Evolutionary conservation across 75 land plant genomes (phyloP).

Genomic region (Chamaecyparis obtusa): DNA sequence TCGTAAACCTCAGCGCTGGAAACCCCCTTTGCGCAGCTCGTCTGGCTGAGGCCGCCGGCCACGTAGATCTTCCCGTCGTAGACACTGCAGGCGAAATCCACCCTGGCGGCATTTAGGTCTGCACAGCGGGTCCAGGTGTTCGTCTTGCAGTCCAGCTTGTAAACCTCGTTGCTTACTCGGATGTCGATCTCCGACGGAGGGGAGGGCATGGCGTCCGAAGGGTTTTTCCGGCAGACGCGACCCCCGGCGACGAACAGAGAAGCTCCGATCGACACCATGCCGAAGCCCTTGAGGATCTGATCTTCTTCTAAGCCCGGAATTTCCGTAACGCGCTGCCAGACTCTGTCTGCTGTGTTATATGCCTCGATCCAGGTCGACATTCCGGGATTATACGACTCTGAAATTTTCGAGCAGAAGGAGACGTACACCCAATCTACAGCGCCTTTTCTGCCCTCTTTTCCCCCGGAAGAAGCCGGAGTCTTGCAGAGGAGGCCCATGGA

Average conservation of each 20-base stretch:
- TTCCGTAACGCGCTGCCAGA: conserved; percentile 15
- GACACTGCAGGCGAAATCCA: conserved; percentile 43
- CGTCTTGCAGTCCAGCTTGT: neutral
- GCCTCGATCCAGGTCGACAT: conserved; percentile 24
- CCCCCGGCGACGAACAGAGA: conserved; percentile 40
- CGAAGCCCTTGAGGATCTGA: conserved; percentile 36
- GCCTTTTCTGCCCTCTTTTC: neutral
- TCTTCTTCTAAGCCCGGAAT: conserved; percentile 22
- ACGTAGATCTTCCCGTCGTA: conserved; percentile 37
- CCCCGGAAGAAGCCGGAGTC: neutral
- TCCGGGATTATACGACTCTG: neutral
- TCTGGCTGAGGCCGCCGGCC: conserved; percentile 34
- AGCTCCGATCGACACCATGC: conserved; percentile 24
- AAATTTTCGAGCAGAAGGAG: neutral
- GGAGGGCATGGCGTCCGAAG: neutral
- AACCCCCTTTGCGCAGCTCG: conserved; percentile 16
- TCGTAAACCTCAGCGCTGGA: conserved; percentile 42
- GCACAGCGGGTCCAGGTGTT: conserved; percentile 31
- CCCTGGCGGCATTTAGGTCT: conserved; percentile 21
- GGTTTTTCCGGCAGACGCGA: conserved; percentile 11
- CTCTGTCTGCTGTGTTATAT: conserved; percentile 25
- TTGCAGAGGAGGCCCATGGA: neutral
- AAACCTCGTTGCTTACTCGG: conserved; percentile 8
- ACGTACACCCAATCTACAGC: neutral
- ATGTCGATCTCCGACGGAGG: conserved; percentile 4